These are phyloP conservation scores for Fusarium sp. DNA, from an alignment of 2,329 filamentous ascomycete species.

Conservation along the genomic window DNA sequence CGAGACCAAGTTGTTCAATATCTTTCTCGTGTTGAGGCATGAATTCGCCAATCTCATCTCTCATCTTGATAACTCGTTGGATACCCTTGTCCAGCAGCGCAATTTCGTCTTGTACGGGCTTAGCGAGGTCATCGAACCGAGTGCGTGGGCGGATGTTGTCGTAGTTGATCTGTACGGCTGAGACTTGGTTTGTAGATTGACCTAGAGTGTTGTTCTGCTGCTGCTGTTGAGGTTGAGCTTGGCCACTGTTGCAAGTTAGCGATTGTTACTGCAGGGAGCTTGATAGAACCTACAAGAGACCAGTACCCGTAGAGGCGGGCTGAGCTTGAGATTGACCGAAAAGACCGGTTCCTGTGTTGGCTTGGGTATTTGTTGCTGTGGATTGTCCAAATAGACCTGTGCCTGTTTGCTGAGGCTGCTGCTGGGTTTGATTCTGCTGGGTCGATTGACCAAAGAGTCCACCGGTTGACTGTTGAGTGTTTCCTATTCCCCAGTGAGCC, in stretches of 20 bases:
- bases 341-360: constrained; percentile 46
- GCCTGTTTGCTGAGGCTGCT: constrained; percentile 39
- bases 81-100: constrained; percentile 83
- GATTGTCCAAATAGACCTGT: constrained; percentile 48
- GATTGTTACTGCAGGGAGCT: background rate
- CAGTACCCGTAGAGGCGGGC: constrained; percentile 42
- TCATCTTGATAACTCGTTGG: constrained; percentile 79
- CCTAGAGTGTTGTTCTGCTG: constrained; percentile 42
- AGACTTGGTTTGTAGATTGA: constrained; percentile 63
- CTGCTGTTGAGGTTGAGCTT: constrained; percentile 47
- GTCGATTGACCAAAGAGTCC: constrained; percentile 44
- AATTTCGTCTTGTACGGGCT: constrained; percentile 82
- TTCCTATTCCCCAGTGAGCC: constrained; percentile 40
- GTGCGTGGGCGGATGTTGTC: constrained; percentile 85
- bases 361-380: constrained; percentile 30
- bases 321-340: constrained; percentile 52
- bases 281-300: constrained; percentile 48
- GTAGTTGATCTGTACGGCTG: constrained; percentile 82
- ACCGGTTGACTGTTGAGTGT: constrained; percentile 29
- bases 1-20: constrained; percentile 59
- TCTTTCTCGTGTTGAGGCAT: constrained; percentile 66
- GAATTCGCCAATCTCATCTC: constrained; percentile 79
- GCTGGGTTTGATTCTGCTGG: constrained; percentile 34
- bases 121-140: constrained; percentile 89
- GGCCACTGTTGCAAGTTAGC: constrained; percentile 45